Evolutionary conservation across 768 basidiomycete genomes (phyloP).

Genomic region (Naematelia aurantialba): DNA sequence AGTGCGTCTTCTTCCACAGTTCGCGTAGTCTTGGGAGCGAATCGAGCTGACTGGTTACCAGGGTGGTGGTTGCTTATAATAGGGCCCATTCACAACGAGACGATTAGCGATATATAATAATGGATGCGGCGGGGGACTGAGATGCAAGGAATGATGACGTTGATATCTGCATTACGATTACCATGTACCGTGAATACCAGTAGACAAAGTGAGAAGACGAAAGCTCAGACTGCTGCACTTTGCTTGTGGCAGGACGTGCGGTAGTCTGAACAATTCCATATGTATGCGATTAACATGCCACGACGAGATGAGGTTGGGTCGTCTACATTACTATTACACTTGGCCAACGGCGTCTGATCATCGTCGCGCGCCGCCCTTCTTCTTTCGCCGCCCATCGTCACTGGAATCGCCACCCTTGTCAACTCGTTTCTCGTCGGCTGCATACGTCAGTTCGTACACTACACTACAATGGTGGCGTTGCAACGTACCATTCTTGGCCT

Average conservation of each 20-base stretch:
- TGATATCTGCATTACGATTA: background rate
- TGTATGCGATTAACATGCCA: background rate
- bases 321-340: background rate
- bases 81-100: slow-evolving; percentile 38
- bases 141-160: too few relatives aligned
- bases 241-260: too few relatives aligned
- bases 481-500: slow-evolving; percentile 74
- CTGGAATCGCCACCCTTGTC: slow-evolving; percentile 46
- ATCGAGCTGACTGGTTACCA: slow-evolving; percentile 10
- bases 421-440: slow-evolving; percentile 56
- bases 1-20: slow-evolving; percentile 33
- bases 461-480: background rate
- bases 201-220: background rate
- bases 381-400: slow-evolving; percentile 47
- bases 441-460: background rate
- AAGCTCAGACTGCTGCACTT: too few relatives aligned
- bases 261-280: too few relatives aligned
- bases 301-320: background rate
- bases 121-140: too few relatives aligned
- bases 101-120: slow-evolving; percentile 14
- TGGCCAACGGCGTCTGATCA: background rate
- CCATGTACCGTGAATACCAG: background rate
- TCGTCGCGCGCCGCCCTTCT: slow-evolving; percentile 38
- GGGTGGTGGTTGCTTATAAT: slow-evolving; percentile 45
- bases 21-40: too few relatives aligned